Evolutionary conservation across 495 filamentous ascomycete species (phyloP).

Genomic region (Aspergillus baeticus): DNA sequence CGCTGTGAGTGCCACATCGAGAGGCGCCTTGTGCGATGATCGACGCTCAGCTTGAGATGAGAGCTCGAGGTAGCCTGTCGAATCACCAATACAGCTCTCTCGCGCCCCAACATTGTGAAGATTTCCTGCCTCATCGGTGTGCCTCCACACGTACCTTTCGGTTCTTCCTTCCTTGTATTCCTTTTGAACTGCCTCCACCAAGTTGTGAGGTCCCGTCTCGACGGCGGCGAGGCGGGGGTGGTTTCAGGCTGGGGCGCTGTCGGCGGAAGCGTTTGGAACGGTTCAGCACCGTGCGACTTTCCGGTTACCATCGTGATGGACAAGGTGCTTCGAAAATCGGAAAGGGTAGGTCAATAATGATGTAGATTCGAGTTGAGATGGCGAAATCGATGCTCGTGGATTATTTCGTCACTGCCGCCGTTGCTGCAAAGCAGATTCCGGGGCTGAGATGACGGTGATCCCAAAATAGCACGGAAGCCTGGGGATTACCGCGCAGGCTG

Average conservation of each 20-base stretch:
- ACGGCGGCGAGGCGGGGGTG: constrained; percentile 58
- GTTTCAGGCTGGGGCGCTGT: constrained; percentile 30
- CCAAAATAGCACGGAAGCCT: constrained; percentile 36
- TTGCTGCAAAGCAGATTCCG: constrained; percentile 33
- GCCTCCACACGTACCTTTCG: constrained; percentile 59
- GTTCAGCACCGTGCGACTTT: constrained; percentile 41
- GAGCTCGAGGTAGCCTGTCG: constrained; percentile 7
- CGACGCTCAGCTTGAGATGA: neutral
- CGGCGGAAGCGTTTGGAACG: constrained; percentile 32
- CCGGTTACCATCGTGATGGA: constrained; percentile 41
- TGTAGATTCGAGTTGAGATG: constrained; percentile 6
- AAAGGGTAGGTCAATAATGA: constrained; percentile 4
- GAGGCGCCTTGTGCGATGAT: neutral
- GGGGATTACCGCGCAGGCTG: constrained; percentile 23
- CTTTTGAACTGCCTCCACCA: constrained; percentile 93
- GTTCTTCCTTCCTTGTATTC: constrained; percentile 69
- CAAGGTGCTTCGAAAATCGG: constrained; percentile 13
- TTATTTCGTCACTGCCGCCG: constrained; percentile 38
- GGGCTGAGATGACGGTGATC: constrained; percentile 32
- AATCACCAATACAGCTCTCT: neutral
- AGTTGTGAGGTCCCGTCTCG: constrained; percentile 76
- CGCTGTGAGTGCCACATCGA: neutral
- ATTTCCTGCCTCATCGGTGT: neutral
- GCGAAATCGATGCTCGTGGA: constrained; percentile 10
- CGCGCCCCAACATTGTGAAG: neutral